Conservation (phyloP, 2,329 filamentous ascomycete species). For the Alternaria hordeiaustralica region DNA sequence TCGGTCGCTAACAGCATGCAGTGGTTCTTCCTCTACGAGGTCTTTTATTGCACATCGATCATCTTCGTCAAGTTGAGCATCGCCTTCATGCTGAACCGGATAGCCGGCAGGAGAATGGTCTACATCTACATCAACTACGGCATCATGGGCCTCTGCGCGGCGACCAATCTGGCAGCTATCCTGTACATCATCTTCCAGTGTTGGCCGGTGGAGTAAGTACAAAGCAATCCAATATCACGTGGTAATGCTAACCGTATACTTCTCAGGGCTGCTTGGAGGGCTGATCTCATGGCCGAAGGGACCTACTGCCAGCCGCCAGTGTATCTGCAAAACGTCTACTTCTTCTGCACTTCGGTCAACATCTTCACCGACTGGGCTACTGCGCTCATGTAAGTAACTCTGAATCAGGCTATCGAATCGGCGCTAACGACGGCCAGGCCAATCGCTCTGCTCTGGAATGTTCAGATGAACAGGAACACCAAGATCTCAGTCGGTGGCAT, state of each 20-base stretch:
- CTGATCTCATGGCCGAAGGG: constrained; percentile 17
- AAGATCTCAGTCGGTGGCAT: constrained; percentile 33
- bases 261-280: constrained; percentile 19
- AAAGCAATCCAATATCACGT: background rate
- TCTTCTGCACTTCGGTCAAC: constrained; percentile 46
- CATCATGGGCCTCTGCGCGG: constrained; percentile 38
- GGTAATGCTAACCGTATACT: background rate
- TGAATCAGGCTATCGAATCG: background rate
- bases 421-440: constrained; percentile 17
- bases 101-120: constrained; percentile 35
- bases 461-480: constrained; percentile 32
- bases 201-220: constrained; percentile 33
- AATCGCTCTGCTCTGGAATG: constrained; percentile 31
- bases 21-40: constrained; percentile 49
- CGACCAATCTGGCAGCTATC: constrained; percentile 39
- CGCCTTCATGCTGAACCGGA: constrained; percentile 45
- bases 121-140: constrained; percentile 38
- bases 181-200: constrained; percentile 50
- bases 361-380: constrained; percentile 48
- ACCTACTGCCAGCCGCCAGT: constrained; percentile 34
- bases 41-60: constrained; percentile 47
- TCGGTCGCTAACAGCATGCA: constrained; percentile 9
- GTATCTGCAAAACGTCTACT: constrained; percentile 43
- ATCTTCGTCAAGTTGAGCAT: constrained; percentile 49
- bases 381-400: constrained; percentile 35